A percentile compares a stretch with the other conserved stretches of the same genome.
Conservation (phyloP, 192 early-diverging fungal species). For the Backusella tarrabulga region DNA sequence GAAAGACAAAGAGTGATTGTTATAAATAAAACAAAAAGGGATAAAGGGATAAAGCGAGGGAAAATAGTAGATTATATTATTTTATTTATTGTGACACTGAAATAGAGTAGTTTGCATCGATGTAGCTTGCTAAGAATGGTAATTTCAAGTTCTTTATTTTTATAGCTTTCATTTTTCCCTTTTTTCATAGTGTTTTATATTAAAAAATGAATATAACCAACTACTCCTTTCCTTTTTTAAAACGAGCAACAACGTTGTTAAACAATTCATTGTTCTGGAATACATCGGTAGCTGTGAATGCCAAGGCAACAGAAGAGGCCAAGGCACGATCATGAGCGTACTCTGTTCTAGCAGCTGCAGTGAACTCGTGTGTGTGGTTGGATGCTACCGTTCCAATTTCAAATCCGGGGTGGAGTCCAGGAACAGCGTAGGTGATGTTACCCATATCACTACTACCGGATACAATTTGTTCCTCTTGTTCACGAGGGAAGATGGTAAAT, state of each 20-base stretch:
- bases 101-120: neutral
- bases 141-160: slow-evolving; percentile 7
- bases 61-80: slow-evolving; percentile 7
- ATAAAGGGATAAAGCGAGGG: slow-evolving; percentile 3
- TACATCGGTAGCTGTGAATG: slow-evolving; percentile 47
- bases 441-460: slow-evolving; percentile 72
- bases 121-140: neutral
- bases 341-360: slow-evolving; percentile 51
- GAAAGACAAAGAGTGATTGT: neutral
- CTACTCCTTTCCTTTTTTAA: slow-evolving; percentile 21
- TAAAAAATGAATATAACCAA: neutral
- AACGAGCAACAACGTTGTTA: slow-evolving; percentile 39
- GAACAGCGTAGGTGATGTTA: slow-evolving; percentile 63
- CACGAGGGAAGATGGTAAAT: slow-evolving; percentile 26
- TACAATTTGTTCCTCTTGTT: slow-evolving; percentile 31
- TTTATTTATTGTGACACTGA: neutral
- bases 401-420: slow-evolving; percentile 55
- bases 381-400: slow-evolving; percentile 45
- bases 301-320: slow-evolving; percentile 47
- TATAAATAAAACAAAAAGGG: neutral
- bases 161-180: neutral
- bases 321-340: slow-evolving; percentile 56
- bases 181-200: neutral
- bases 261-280: slow-evolving; percentile 44
- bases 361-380: slow-evolving; percentile 66